Base-by-base conservation (phyloP, 1,284 basidiomycete species). In the Exobasidium rhododendri region DNA sequence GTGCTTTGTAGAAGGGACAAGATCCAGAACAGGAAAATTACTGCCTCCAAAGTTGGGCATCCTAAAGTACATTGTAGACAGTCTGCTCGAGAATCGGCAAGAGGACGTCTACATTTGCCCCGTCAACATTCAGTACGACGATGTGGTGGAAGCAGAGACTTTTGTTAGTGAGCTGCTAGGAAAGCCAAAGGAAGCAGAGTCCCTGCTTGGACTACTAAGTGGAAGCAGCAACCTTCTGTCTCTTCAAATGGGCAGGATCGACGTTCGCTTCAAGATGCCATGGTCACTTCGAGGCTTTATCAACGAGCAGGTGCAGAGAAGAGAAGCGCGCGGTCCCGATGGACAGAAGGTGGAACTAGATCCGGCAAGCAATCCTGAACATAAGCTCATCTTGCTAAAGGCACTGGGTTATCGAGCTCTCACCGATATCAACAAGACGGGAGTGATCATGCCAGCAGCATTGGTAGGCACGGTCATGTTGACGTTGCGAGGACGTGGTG, bases 181-280 rank as follows among this genome's bases (percentile, higher is more conserved):
- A 29, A 79, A 78, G 58, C 80, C 80, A n/a, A 81, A 81, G 62
- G 78, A 81, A 62, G 70, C 74, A n/a, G 80, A 81, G 49, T 77
- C 75, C 24, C 70, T 81, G 20, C 63, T 78, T 2, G 79, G 79
- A 5, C 64, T 81, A 22, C 66, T 81, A 1, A 66, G 69, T 28
- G 80, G 77, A 47, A 74, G 71, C 17, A 71, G 74, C 0, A 70
- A 74, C n/a, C 49, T 81, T 22, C 64, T 81, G 1, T 68, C 79
- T 55, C 73, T 80, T 54, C 78, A 80, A 60, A 70, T 80, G 68
- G 78, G 78, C 4, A 62, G 80, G 20, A 81, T 81, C 66, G 80
- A 81, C 31, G 58, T 81, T 13, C 77, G 80, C 49, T 81, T 81
- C 68, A 69, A 81, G 60, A 69, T 71, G n/a, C 80, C 80, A 2